Evolutionary conservation across 2,329 filamentous ascomycete genomes (phyloP), one percentile per base, ranked within the genome.

Genomic region (Fusarium aywerte): DNA sequence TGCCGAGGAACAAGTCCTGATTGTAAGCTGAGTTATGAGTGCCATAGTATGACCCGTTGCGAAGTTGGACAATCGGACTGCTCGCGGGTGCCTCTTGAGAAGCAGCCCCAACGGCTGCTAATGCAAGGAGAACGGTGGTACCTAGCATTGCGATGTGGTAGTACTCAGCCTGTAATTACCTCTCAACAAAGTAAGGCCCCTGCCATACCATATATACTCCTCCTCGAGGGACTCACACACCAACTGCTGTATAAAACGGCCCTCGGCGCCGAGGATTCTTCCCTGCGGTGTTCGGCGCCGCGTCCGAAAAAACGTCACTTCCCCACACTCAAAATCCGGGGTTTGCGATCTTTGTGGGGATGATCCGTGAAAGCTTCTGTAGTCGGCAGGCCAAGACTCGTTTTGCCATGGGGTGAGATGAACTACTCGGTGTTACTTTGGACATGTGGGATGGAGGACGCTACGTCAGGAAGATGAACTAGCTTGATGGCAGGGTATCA

Each of bases 21-120:
- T 69, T 61, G 1, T 64, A 69, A 11, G 1, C 21, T 1, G 23
- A 4, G 18, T 60, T 67, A 1, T 69, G 51, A 16, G 1, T 20
- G 0, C 67, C 67, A 36, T 66, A 69, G 31, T 69, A 69, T 8
- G 66, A 69, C 0, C 65, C 66, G 31, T 69, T 69, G 8, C 11
- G 42, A 1, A 67, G 58, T 18, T 52, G 36, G 6, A 55, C 59
- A 9, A 68, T 18, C 0, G 64, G 65, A 1, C 29, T 45, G 10
- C 29, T 31, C 1, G 47, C 7, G 6, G 32, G 9, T 2, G 18
- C 11, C 27, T 44, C 12, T 2, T 36, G 33, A 23, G 38, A 50
- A 25, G 11, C 40, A 21, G 39, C 18, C 16, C 52, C 16, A 7
- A 50, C 11, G 15, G 25, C 31, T 3, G 10, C 58, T 29, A 52